phyloP scores from a whole-genome alignment of 352 stramenopile genomes.

The Blastocystis sp. region DNA sequence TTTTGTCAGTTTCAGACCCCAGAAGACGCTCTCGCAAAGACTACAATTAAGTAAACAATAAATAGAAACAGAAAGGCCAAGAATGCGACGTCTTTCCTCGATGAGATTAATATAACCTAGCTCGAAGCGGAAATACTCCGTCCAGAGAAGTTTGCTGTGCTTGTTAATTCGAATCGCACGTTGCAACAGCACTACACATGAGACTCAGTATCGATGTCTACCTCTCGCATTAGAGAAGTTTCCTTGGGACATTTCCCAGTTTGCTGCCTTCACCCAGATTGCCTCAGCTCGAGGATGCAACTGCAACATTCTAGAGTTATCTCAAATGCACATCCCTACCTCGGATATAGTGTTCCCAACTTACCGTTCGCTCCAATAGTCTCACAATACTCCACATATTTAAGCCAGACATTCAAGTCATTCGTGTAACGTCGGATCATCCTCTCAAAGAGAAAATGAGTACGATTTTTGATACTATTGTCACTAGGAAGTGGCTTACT shows the following conservation, averaged over 20 bases:
- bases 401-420: constrained; percentile 53
- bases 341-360: not conserved
- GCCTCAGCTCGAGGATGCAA: constrained; percentile 32
- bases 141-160: constrained; percentile 43
- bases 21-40: constrained; percentile 8
- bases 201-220: not conserved
- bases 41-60: not conserved
- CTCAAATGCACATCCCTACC: not conserved
- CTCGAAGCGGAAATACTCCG: constrained; percentile 56
- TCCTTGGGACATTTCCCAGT: constrained; percentile 20
- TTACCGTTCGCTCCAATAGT: not conserved
- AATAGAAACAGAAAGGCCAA: not conserved
- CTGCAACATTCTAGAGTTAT: constrained; percentile 37
- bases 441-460: constrained; percentile 24
- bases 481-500: not conserved
- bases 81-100: constrained; percentile 27
- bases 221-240: not conserved
- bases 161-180: constrained; percentile 54
- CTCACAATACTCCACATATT: constrained; percentile 57
- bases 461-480: not conserved
- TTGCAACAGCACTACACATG: constrained; percentile 2
- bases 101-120: constrained; percentile 49
- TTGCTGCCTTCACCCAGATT: constrained; percentile 30
- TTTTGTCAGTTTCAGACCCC: not conserved
- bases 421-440: constrained; percentile 17